These are phyloP conservation scores for Sugiyamaella valdiviana DNA, from an alignment of 805 yeast genomes.

Conservation along the genomic window DNA sequence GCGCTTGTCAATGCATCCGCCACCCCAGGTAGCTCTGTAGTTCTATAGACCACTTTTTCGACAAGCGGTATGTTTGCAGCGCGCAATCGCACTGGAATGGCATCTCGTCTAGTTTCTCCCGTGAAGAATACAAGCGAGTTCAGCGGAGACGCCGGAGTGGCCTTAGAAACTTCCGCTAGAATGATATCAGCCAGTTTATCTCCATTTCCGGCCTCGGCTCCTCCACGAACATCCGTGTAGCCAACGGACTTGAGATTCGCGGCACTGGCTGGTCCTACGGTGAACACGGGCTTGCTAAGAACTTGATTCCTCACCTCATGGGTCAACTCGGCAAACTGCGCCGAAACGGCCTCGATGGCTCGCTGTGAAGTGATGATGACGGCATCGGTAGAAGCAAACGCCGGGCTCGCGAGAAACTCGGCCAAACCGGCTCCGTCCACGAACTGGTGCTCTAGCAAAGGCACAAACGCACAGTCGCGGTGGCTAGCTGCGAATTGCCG, in stretches of 20 bases:
- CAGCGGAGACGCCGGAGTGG: slow-evolving; percentile 13
- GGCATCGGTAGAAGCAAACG: slow-evolving; percentile 41
- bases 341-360: slow-evolving; percentile 63
- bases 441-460: slow-evolving; percentile 63
- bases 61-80: slow-evolving; percentile 39
- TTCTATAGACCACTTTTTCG: slow-evolving; percentile 66
- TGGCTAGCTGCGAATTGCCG: slow-evolving; percentile 35
- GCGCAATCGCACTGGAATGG: slow-evolving; percentile 58
- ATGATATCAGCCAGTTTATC: slow-evolving; percentile 59
- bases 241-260: slow-evolving; percentile 54
- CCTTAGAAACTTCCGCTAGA: slow-evolving; percentile 29
- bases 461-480: slow-evolving; percentile 53
- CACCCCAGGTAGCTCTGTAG: slow-evolving; percentile 47
- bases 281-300: slow-evolving; percentile 47
- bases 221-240: slow-evolving; percentile 65
- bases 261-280: slow-evolving; percentile 90
- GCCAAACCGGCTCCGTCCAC: slow-evolving; percentile 43
- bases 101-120: slow-evolving; percentile 78
- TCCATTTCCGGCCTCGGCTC: slow-evolving; percentile 77
- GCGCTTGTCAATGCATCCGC: slow-evolving; percentile 24
- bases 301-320: slow-evolving; percentile 19
- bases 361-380: slow-evolving; percentile 84
- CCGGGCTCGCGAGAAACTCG: slow-evolving; percentile 38
- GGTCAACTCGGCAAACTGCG: neutral
- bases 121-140: slow-evolving; percentile 56